Evolutionary conservation across 179 eudicot genomes (phyloP).

Genomic region (Vitellaria paradoxa): DNA sequence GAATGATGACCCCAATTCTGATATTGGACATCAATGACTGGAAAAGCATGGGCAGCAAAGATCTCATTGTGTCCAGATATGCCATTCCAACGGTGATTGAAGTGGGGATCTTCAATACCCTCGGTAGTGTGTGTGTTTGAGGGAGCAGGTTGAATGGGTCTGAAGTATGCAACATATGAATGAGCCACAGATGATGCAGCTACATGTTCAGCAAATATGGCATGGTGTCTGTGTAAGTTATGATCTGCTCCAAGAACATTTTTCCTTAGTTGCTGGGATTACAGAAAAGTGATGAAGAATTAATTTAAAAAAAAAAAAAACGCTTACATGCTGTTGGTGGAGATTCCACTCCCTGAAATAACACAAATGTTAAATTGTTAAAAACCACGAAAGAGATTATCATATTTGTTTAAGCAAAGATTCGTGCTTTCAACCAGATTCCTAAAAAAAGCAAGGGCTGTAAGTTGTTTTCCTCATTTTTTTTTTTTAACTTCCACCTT

Average conservation of each 20-base stretch:
- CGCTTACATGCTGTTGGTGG: constrained; percentile 27
- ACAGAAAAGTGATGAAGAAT: constrained; percentile 2
- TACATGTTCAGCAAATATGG: constrained; percentile 21
- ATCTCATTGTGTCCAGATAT: constrained; percentile 52
- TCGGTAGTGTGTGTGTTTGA: constrained; percentile 32
- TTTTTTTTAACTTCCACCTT: not conserved
- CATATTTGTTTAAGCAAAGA: not conserved
- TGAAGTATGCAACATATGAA: constrained; percentile 54
- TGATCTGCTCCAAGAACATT: constrained; percentile 24
- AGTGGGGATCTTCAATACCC: constrained; percentile 46
- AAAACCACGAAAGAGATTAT: not conserved
- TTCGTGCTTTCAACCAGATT: not conserved
- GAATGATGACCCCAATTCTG: constrained; percentile 39
- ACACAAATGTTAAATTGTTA: constrained; percentile 11
- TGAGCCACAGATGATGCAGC: constrained; percentile 47
- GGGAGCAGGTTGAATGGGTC: constrained; percentile 51
- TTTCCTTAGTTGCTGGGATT: not conserved
- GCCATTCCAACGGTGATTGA: constrained; percentile 48
- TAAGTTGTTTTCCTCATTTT: not conserved
- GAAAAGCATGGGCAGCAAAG: constrained; percentile 42
- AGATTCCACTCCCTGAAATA: constrained; percentile 29
- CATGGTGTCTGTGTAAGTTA: constrained; percentile 23
- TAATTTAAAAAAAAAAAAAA: not conserved
- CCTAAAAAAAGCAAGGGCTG: not conserved
- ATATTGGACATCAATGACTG: constrained; percentile 43